Percentiles rank a stretch among this genome's conserved stretches.
Evolutionary conservation across 2,329 filamentous ascomycete species (phyloP).

Genomic region (Dothidotthia symphoricarpi): DNA sequence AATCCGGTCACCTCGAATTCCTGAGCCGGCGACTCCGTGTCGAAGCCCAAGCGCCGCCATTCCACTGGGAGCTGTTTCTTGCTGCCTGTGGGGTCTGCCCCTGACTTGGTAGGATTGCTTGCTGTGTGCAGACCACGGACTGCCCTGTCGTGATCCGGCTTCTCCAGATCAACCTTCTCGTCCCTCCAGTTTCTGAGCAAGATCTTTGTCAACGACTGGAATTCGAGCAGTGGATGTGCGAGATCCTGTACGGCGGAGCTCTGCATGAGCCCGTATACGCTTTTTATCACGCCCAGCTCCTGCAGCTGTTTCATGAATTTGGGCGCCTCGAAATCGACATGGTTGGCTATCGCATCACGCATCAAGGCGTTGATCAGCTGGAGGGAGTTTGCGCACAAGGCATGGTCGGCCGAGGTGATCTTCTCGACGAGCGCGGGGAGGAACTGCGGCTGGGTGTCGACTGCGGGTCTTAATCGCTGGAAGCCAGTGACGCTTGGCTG

Average conservation of each 20-base stretch:
- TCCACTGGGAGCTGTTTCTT: slow-evolving; percentile 82
- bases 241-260: slow-evolving; percentile 88
- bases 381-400: slow-evolving; percentile 89
- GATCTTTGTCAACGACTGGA: slow-evolving; percentile 87
- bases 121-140: slow-evolving; percentile 83
- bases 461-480: slow-evolving; percentile 84
- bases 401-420: slow-evolving; percentile 90
- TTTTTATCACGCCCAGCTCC: slow-evolving; percentile 87
- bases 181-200: slow-evolving; percentile 85
- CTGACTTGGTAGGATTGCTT: slow-evolving; percentile 66
- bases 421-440: slow-evolving; percentile 90
- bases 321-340: slow-evolving; percentile 81
- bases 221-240: slow-evolving; percentile 85
- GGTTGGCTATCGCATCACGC: slow-evolving; percentile 80
- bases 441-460: slow-evolving; percentile 89
- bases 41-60: slow-evolving; percentile 89
- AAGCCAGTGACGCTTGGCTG: slow-evolving; percentile 75
- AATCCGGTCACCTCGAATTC: slow-evolving; percentile 88
- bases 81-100: slow-evolving; percentile 51
- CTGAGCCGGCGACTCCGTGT: slow-evolving; percentile 78
- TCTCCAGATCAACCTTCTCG: slow-evolving; percentile 78
- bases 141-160: slow-evolving; percentile 81
- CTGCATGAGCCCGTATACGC: slow-evolving; percentile 89
- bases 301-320: slow-evolving; percentile 93
- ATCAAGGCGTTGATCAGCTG: slow-evolving; percentile 95